A percentile compares a stretch with the other conserved stretches of the same genome.
Evolutionary conservation across 1,139 yeast genomes (phyloP).

Genomic region (Suzukiozyma palmioleophila): DNA sequence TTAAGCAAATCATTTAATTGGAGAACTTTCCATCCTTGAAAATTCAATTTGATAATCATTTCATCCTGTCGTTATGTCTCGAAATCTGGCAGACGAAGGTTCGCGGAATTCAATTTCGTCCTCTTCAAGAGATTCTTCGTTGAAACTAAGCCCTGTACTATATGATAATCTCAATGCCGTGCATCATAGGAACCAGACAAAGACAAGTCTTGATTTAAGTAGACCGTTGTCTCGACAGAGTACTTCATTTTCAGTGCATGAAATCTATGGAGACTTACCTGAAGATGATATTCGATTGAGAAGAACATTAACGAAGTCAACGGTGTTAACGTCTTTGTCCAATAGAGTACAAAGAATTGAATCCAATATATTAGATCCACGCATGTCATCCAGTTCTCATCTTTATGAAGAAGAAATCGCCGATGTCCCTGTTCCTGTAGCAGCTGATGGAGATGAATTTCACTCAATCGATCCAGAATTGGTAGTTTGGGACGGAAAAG

Average conservation of each 20-base stretch:
- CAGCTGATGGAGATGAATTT: conserved; percentile 48
- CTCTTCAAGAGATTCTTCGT: no score
- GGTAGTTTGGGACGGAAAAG: conserved; percentile 60
- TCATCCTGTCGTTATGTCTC: no score
- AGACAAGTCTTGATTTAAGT: conserved; percentile 1
- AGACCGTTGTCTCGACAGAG: conserved; percentile 9
- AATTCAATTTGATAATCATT: no score
- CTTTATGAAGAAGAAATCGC: conserved; percentile 22
- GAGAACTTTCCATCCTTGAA: no score
- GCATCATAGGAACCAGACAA: neutral
- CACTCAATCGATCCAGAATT: conserved; percentile 54
- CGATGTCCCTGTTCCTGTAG: conserved; percentile 37
- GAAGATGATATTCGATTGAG: conserved; percentile 22
- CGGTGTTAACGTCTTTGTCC: conserved; percentile 27
- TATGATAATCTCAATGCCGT: neutral
- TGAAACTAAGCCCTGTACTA: neutral
- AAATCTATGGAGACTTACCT: conserved; percentile 25
- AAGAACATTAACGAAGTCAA: conserved; percentile 31
- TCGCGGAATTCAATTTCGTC: no score
- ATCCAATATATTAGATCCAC: neutral
- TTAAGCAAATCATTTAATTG: no score
- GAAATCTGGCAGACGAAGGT: no score
- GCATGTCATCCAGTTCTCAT: neutral
- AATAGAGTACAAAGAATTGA: conserved; percentile 13
- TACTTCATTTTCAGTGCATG: conserved; percentile 22